These are phyloP conservation scores for Coemansia brasiliensis DNA, from an alignment of 192 early-diverging fungal species.

Conservation along the genomic window DNA sequence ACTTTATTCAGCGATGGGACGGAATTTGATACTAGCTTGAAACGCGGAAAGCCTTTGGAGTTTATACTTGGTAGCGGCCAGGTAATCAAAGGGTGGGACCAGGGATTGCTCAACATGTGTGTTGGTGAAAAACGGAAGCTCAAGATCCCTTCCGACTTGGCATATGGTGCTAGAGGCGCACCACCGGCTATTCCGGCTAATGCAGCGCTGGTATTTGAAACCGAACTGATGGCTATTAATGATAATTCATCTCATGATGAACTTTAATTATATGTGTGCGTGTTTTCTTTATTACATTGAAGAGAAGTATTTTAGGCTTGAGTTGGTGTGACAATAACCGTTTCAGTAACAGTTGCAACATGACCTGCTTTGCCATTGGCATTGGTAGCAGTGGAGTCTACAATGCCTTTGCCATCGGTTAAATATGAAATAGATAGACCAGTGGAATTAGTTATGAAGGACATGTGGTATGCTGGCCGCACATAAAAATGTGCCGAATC, in stretches of 20 bases:
- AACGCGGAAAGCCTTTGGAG: slow-evolving; percentile 77
- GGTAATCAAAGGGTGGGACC: slow-evolving; percentile 85
- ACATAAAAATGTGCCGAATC: slow-evolving; percentile 40
- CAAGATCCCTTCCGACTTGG: slow-evolving; percentile 76
- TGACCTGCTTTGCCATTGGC: slow-evolving; percentile 1
- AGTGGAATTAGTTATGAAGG: slow-evolving; percentile 34
- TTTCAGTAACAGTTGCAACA: not conserved
- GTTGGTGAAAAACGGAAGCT: slow-evolving; percentile 82
- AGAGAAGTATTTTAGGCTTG: not conserved
- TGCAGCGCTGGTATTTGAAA: slow-evolving; percentile 77
- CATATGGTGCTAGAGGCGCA: slow-evolving; percentile 74
- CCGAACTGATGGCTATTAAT: slow-evolving; percentile 64
- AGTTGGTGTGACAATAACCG: not conserved
- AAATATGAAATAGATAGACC: slow-evolving; percentile 19
- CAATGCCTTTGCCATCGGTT: not conserved
- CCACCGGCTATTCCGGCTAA: slow-evolving; percentile 75
- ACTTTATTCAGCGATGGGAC: slow-evolving; percentile 62
- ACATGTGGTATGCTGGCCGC: slow-evolving; percentile 32
- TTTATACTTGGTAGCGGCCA: slow-evolving; percentile 87
- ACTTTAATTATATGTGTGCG: slow-evolving; percentile 16
- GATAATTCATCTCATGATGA: slow-evolving; percentile 20
- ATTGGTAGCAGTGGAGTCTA: not conserved
- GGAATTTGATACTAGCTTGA: slow-evolving; percentile 84
- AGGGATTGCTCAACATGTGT: slow-evolving; percentile 87
- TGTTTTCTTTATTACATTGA: not conserved